Base-by-base conservation (phyloP, 1,139 yeast species). In the Eremothecium cymbalariae region DNA sequence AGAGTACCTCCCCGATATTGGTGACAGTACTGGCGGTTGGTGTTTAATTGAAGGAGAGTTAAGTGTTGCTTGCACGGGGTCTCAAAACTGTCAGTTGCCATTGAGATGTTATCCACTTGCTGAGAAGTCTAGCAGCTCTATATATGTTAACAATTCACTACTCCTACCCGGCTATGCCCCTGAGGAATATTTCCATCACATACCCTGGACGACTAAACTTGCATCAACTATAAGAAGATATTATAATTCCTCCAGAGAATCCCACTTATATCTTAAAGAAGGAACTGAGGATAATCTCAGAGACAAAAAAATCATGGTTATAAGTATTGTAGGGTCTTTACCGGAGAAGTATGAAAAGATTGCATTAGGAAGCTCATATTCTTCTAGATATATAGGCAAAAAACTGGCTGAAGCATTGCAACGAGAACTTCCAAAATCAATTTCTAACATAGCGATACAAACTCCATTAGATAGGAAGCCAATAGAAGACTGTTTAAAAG, bases 311-410 rank as follows among this genome's bases (percentile, higher is more conserved):
- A 41, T 48, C 15, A 20, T 53, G 3, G 45, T 55, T 11, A 42
- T 56, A n/a, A 46, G 57, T 9, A 40, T 54, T 6, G 51, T 45
- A n/a, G 59, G 59, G 1, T 41, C 44, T 33, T 37, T 56, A 15
- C 61, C 61, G n/a, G 58, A 53, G 4, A 49, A 49, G 37, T 56
- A 55, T 36, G 57, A 53, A 33, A 50, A 48, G 24, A 31, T 37
- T 9, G 46, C 58, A 2, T 25, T 53, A n/a, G 53, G 50, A 8
- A 46, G 45, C 22, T 53, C 48, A 29, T 38, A 53, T 14, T 40
- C 53, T 3, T 51, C 59, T 2, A 43, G 43, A 15, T 48, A 52
- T 28, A 34, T 55, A 7, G 41, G 53, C n/a, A 38, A 34, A 16
- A 48, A 49, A 28, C 22, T 55, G 16, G 46, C 54, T 4, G 41